Percentiles rank a stretch among this genome's conserved stretches.
Conservation (phyloP, 345 rosid genomes). For the Microthlaspi erraticum region DNA sequence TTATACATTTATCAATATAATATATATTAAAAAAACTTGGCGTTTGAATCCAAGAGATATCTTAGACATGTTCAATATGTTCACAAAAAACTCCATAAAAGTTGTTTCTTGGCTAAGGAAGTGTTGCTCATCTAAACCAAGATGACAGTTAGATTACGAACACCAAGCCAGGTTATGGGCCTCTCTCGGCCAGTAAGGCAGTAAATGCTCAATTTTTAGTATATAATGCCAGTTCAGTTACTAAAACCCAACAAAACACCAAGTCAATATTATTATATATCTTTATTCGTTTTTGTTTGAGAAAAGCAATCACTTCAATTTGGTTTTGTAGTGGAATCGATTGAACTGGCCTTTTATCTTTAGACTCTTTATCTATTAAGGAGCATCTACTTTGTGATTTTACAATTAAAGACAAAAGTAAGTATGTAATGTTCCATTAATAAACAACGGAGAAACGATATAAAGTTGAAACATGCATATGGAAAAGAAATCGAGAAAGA, state of each 20-base stretch:
- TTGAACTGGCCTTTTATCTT: background rate
- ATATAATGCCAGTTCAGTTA: background rate
- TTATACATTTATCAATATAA: no score
- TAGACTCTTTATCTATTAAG: background rate
- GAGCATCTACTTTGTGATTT: constrained; percentile 28
- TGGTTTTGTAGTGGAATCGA: constrained; percentile 1
- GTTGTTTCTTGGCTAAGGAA: no score
- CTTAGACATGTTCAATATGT: no score
- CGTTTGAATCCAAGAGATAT: no score
- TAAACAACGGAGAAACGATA: background rate
- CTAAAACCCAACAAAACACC: background rate
- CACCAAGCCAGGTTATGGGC: no score
- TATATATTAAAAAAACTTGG: no score
- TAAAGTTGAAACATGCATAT: constrained; percentile 17
- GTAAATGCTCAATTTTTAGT: no score
- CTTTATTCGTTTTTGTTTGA: background rate
- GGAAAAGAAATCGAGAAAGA: constrained; percentile 29
- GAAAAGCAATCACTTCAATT: background rate
- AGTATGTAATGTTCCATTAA: background rate
- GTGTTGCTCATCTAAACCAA: no score
- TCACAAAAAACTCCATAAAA: no score
- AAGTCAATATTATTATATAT: no score
- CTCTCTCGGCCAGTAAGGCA: no score
- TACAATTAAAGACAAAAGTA: constrained; percentile 21
- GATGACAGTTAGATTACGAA: no score